phyloP scores from a whole-genome alignment of 164 flowering plant genomes.

The Kalanchoe fedtschenkoi region DNA sequence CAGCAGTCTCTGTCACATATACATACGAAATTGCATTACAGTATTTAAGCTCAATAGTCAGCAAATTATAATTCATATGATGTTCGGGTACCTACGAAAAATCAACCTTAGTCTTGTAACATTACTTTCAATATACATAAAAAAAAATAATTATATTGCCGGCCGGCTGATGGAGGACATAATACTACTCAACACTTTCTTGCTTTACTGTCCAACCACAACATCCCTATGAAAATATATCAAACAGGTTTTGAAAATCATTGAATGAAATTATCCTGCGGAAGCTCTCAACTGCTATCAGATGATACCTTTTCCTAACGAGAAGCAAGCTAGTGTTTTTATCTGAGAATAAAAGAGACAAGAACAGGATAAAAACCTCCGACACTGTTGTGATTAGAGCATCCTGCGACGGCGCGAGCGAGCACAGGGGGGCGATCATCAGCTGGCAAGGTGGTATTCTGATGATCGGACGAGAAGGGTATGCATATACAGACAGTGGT shows the following conservation, averaged over 20 bases:
- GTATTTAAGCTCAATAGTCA: neutral
- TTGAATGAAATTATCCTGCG: neutral
- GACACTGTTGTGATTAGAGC: conserved; percentile 11
- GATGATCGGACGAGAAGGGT: conserved; percentile 4
- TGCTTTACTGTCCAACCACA: too few relatives aligned
- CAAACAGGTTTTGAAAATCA: neutral
- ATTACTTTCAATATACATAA: neutral
- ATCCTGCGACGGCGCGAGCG: conserved; percentile 8
- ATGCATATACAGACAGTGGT: conserved; percentile 5
- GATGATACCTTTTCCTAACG: neutral
- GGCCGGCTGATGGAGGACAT: neutral
- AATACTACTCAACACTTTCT: neutral
- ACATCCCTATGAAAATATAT: too few relatives aligned
- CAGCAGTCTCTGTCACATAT: conserved; percentile 45
- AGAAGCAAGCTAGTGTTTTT: neutral
- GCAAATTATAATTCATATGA: neutral
- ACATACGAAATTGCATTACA: neutral
- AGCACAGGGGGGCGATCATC: conserved; percentile 7
- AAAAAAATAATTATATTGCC: neutral
- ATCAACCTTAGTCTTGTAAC: neutral
- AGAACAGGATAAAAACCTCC: conserved; percentile 6
- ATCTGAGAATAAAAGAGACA: neutral
- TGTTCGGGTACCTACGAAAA: neutral
- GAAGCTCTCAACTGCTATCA: neutral
- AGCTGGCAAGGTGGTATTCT: neutral